Evolutionary conservation across 192 early-diverging fungal genomes (phyloP).

Genomic region (Coemansia sp.): DNA sequence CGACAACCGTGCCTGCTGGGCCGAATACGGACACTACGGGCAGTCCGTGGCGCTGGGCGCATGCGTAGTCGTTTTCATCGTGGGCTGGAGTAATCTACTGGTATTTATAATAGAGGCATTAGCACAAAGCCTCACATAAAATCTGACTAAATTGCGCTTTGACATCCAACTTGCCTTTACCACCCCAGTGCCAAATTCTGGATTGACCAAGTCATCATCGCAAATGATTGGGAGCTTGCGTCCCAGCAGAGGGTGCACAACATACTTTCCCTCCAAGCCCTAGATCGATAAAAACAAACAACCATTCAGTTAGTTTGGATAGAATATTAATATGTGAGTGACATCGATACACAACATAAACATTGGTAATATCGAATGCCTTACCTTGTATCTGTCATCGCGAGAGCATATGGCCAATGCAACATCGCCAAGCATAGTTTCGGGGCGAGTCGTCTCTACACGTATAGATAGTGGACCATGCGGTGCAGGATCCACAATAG

Average conservation of each 20-base stretch:
- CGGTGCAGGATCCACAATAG: conserved; percentile 65
- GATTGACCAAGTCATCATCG: conserved; percentile 82
- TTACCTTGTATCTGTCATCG: conserved; percentile 80
- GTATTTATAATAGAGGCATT: not conserved
- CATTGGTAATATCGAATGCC: not conserved
- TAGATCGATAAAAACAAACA: conserved; percentile 11
- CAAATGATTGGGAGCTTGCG: conserved; percentile 80
- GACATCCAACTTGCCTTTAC: conserved; percentile 71
- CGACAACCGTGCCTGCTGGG: conserved; percentile 71
- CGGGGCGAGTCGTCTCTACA: conserved; percentile 96
- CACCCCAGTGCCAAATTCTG: conserved; percentile 91
- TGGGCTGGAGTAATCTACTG: conserved; percentile 91
- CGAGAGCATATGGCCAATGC: conserved; percentile 91
- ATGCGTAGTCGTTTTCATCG: conserved; percentile 87
- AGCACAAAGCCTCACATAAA: not conserved
- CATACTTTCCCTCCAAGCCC: conserved; percentile 66
- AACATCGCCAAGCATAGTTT: conserved; percentile 97
- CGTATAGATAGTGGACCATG: conserved; percentile 64
- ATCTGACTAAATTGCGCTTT: not conserved
- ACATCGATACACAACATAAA: too few species aligned
- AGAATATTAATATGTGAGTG: not conserved
- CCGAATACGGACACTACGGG: conserved; percentile 84
- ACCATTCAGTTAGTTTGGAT: not conserved
- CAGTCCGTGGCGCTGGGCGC: conserved; percentile 79
- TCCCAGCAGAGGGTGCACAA: conserved; percentile 80